Evolutionary conservation across 495 filamentous ascomycete genomes (phyloP).

Genomic region (Podospora sp.): DNA sequence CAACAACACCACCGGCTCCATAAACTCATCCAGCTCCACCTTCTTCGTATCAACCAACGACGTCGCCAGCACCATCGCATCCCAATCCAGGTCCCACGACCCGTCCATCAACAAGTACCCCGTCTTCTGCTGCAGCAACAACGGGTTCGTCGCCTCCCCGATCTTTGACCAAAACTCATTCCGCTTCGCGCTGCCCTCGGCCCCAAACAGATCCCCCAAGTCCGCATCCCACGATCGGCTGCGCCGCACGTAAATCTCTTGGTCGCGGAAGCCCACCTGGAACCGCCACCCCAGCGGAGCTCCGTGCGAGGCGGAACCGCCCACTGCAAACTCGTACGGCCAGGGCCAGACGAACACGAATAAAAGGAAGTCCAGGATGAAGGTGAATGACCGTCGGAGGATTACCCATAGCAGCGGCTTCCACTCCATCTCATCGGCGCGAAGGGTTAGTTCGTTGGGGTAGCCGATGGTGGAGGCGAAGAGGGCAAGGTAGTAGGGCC

Average conservation of each 20-base stretch:
- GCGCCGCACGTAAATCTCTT: constrained; percentile 65
- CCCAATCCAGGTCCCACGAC: constrained; percentile 82
- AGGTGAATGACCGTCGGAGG: constrained; percentile 55
- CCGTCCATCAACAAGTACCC: constrained; percentile 77
- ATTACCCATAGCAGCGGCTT: constrained; percentile 53
- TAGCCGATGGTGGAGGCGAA: constrained; percentile 62
- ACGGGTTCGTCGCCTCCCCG: constrained; percentile 58
- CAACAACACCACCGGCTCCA: constrained; percentile 67
- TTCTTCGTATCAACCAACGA: constrained; percentile 63
- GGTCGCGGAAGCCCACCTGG: constrained; percentile 53
- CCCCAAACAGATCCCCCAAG: constrained; percentile 44
- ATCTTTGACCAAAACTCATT: constrained; percentile 42
- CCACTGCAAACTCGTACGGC: constrained; percentile 71
- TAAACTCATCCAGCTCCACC: constrained; percentile 53
- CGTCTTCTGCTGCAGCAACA: constrained; percentile 67
- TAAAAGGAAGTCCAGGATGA: constrained; percentile 73
- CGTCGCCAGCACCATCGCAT: constrained; percentile 69
- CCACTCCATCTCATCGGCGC: constrained; percentile 54
- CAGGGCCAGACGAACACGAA: constrained; percentile 69
- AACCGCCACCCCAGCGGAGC: constrained; percentile 70
- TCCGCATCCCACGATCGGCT: constrained; percentile 59
- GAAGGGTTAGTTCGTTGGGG: constrained; percentile 59
- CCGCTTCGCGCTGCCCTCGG: constrained; percentile 22
- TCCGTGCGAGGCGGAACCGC: constrained; percentile 52
- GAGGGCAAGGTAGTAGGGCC: constrained; percentile 68